Conservation (phyloP, 257 asterid species). For the Paulownia fortunei region DNA sequence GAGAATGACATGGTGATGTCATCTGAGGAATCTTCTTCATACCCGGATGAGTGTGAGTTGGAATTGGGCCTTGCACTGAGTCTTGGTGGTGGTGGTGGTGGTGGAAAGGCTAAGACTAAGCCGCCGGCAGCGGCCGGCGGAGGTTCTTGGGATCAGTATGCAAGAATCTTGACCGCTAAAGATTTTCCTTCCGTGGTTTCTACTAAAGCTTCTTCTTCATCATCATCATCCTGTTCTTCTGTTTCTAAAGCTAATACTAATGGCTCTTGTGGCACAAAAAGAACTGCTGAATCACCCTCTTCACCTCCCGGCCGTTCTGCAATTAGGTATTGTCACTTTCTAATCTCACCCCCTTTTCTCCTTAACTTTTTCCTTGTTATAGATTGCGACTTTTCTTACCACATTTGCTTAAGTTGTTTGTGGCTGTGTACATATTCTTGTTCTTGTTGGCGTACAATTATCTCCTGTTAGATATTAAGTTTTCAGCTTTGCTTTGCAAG, state of each 20-base stretch:
- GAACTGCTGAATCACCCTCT: slow-evolving; percentile 75
- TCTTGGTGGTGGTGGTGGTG: slow-evolving; percentile 36
- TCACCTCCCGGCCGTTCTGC: slow-evolving; percentile 78
- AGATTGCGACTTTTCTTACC: background rate
- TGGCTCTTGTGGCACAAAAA: slow-evolving; percentile 66
- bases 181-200: slow-evolving; percentile 53
- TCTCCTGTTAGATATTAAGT: background rate
- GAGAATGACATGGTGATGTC: slow-evolving; percentile 46
- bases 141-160: slow-evolving; percentile 48
- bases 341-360: background rate
- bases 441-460: background rate
- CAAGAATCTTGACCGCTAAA: slow-evolving; percentile 63
- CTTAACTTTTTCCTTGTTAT: background rate
- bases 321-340: slow-evolving; percentile 46
- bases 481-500: background rate
- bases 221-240: slow-evolving; percentile 65
- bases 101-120: slow-evolving; percentile 38
- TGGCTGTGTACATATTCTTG: background rate
- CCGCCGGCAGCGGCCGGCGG: slow-evolving; percentile 23
- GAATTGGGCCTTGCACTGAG: slow-evolving; percentile 78
- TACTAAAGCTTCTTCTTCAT: slow-evolving; percentile 52
- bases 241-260: slow-evolving; percentile 43
- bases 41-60: slow-evolving; percentile 64
- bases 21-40: slow-evolving; percentile 55
- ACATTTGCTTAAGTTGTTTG: background rate